These are phyloP conservation scores for Spongiforma sp. DNA, from an alignment of 1,284 basidiomycete species.

Conservation along the genomic window DNA sequence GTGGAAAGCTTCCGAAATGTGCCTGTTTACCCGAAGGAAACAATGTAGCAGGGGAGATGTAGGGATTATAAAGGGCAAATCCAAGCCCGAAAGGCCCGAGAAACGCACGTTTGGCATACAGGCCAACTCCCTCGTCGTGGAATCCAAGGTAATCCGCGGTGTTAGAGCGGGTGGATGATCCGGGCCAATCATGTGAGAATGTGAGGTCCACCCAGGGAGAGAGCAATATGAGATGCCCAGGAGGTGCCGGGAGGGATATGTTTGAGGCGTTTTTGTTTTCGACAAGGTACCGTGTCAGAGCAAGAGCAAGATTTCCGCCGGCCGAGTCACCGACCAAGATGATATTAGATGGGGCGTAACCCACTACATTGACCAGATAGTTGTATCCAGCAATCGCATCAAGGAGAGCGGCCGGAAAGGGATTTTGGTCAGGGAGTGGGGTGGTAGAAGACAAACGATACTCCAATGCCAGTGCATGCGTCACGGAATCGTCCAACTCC, in stretches of 20 bases:
- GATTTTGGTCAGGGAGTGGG: constrained; percentile 30
- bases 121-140: constrained; percentile 6
- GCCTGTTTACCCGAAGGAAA: constrained; percentile 5
- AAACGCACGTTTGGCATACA: constrained; percentile 20
- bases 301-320: constrained; percentile 60
- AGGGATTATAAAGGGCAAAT: constrained; percentile 14
- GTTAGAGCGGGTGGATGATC: constrained; percentile 31
- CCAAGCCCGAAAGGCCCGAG: constrained; percentile 24
- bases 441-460: constrained; percentile 43
- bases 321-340: constrained; percentile 63
- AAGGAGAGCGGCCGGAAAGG: constrained; percentile 59
- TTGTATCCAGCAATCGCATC: constrained; percentile 58
- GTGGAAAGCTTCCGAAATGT: constrained; percentile 41
- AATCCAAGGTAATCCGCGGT: constrained; percentile 25
- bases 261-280: constrained; percentile 22
- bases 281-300: constrained; percentile 47
- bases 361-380: constrained; percentile 49
- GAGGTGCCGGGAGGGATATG: constrained; percentile 38
- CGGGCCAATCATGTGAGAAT: constrained; percentile 27
- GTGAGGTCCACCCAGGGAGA: constrained; percentile 52
- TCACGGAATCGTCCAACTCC: constrained; percentile 23
- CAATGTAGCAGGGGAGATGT: constrained; percentile 23
- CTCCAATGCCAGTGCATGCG: constrained; percentile 45
- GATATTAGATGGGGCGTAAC: constrained; percentile 52
- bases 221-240: constrained; percentile 47